A percentile compares a stretch with the other conserved stretches of the same genome.
These are phyloP conservation scores for Trifolium subterraneum DNA, from an alignment of 306 rosid genomes.

Conservation along the genomic window DNA sequence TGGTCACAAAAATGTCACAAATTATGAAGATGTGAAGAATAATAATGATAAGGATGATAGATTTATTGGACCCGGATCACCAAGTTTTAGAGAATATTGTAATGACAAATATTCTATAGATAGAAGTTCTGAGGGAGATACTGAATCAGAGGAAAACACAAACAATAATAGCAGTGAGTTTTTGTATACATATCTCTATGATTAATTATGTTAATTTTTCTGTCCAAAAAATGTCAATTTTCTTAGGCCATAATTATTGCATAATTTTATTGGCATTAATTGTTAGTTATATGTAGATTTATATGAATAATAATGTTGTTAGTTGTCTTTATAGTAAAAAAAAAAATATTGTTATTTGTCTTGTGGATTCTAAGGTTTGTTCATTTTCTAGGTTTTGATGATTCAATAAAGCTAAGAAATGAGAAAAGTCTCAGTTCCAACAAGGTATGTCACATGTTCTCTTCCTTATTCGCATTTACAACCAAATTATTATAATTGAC, in stretches of 20 bases:
- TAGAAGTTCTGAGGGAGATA: neutral
- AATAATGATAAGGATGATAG: constrained; percentile 10
- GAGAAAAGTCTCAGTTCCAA: constrained; percentile 2
- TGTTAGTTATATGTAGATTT: neutral
- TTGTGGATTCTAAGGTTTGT: neutral
- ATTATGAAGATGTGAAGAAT: neutral
- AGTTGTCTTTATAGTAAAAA: too few species aligned
- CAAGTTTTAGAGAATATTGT: constrained; percentile 73
- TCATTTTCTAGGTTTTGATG: constrained; percentile 40
- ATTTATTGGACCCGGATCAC: constrained; percentile 46
- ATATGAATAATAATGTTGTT: neutral
- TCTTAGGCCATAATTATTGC: neutral
- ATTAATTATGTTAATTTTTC: neutral
- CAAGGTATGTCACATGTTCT: constrained; percentile 36
- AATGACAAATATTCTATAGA: neutral
- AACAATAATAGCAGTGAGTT: constrained; percentile 40
- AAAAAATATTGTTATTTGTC: too few species aligned
- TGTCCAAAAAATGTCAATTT: neutral
- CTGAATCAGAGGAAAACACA: constrained; percentile 7
- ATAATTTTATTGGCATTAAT: neutral
- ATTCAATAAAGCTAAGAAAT: constrained; percentile 18
- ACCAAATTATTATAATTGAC: too few species aligned
- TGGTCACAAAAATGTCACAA: neutral
- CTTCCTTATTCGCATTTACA: neutral
- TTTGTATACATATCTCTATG: neutral